Base-by-base conservation (phyloP, 208 protist genomes). In the Tritrichomonas musculus region DNA sequence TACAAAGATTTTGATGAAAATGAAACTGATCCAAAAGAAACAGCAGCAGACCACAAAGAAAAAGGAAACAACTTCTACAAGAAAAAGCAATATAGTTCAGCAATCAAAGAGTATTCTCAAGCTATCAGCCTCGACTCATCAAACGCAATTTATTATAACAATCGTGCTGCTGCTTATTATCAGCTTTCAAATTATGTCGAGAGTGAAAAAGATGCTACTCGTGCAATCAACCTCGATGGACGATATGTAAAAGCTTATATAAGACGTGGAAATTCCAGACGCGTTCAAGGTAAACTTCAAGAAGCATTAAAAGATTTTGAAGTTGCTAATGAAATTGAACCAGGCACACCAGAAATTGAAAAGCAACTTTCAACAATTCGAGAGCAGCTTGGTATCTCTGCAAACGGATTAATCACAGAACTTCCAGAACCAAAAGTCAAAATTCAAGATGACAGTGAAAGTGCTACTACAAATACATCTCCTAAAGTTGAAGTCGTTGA, bases 21-120 rank as follows among this genome's bases (percentile, higher is more conserved):
- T 49, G 49, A 66, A 44, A 8, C 5, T 2, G 36, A 92, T 72
- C 50, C 50, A 44, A 92, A 92, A 64, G 88, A 92, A 92, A 44
- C 50, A 44, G 88, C 50, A 36, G 88, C 25, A 47, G 53, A 92
- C 27, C 88, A 92, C 55, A 92, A 72, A 92, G 88, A 72, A 49
- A 47, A 64, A 47, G 88, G 88, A 11, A 92, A 92, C 55, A 49
- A 69, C 14, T 72, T 57, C 11, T 92, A 57, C 88, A 92, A 92
- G 30, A 33, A 64, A 0, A 69, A 69, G 22, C 50, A 92, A 39
- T 92, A 69, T 22, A 14, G 44, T 50, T 11, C 36, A 4, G 88
- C 88, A 13, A 92, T 92, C 17, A 49, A 47, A 44, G 88, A 92
- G 72, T 92, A 92, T 44, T 57, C 88, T 33, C 41, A 17, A 44